phyloP scores from a whole-genome alignment of 2,329 filamentous ascomycete genomes.

The Colletotrichum godetiae region DNA sequence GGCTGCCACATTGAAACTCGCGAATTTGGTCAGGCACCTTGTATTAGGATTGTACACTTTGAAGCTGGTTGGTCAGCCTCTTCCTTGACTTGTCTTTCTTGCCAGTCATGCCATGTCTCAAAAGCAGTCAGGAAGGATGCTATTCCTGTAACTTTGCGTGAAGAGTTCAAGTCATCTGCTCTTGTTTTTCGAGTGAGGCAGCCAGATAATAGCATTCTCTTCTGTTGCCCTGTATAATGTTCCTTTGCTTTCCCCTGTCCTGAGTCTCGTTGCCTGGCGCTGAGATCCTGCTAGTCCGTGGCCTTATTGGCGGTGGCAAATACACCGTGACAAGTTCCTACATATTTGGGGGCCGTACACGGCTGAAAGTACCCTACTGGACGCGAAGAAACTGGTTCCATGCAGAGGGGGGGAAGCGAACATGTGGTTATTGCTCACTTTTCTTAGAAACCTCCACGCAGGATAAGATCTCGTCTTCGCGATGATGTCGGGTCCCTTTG shows the following conservation, averaged over 20 bases:
- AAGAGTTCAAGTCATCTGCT: neutral
- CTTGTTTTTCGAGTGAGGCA: neutral
- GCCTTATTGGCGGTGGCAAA: neutral
- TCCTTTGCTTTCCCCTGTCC: neutral
- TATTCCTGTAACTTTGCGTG: neutral
- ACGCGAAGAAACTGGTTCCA: too few species aligned
- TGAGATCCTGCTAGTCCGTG: neutral
- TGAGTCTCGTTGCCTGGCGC: neutral
- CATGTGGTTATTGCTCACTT: neutral
- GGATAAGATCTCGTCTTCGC: too few species aligned
- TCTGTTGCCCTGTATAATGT: too few species aligned
- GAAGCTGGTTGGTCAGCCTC: neutral
- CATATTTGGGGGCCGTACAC: neutral
- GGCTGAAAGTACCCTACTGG: neutral
- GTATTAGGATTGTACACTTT: neutral
- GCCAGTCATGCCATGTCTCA: neutral
- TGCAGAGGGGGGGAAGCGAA: neutral
- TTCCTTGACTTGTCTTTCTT: neutral
- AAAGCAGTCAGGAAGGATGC: neutral
- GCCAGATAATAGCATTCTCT: too few species aligned
- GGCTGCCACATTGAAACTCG: neutral
- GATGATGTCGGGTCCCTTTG: too few species aligned
- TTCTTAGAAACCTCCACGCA: too few species aligned
- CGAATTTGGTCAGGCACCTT: neutral
- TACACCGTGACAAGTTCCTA: neutral